A percentile compares a stretch with the other conserved stretches of the same genome.
These are phyloP conservation scores for Mycena maculata DNA, from an alignment of 768 basidiomycete genomes.

Conservation along the genomic window DNA sequence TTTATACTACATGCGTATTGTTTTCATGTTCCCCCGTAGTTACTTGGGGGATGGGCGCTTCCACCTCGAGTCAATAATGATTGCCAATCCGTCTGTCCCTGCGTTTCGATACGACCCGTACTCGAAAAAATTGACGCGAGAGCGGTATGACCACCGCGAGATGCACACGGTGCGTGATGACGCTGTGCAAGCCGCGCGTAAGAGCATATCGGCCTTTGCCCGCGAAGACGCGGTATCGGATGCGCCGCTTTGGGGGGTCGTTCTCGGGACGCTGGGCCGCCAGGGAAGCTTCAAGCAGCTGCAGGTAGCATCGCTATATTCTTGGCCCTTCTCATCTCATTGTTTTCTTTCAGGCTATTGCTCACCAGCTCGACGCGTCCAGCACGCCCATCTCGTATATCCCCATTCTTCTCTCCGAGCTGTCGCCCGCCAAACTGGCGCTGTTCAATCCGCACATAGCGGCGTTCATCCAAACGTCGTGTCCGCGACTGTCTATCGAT, in stretches of 20 bases:
- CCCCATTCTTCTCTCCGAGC: slow-evolving; percentile 93
- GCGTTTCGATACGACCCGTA: slow-evolving; percentile 99
- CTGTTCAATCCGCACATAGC: slow-evolving; percentile 86
- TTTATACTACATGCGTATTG: slow-evolving; percentile 1
- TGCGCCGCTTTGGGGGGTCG: slow-evolving; percentile 83
- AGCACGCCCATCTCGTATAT: slow-evolving; percentile 76
- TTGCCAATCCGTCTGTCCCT: slow-evolving; percentile 94
- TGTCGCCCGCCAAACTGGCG: slow-evolving; percentile 94
- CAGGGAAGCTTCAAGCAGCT: slow-evolving; percentile 95
- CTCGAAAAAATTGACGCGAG: slow-evolving; percentile 95
- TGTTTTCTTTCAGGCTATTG: slow-evolving; percentile 67
- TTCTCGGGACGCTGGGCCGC: slow-evolving; percentile 93
- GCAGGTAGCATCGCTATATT: slow-evolving; percentile 57
- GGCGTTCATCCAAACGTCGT: slow-evolving; percentile 95
- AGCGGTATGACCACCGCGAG: slow-evolving; percentile 88
- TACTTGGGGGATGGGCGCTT: slow-evolving; percentile 99
- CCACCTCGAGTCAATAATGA: slow-evolving; percentile 99
- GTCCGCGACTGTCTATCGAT: slow-evolving; percentile 95
- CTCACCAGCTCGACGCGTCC: slow-evolving; percentile 70
- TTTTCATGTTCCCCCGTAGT: slow-evolving; percentile 53
- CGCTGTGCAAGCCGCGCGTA: slow-evolving; percentile 80
- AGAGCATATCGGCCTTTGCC: slow-evolving; percentile 61
- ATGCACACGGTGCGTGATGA: slow-evolving; percentile 83
- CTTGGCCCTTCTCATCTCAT: not conserved
- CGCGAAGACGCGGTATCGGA: slow-evolving; percentile 16